phyloP scores from a whole-genome alignment of 2,329 filamentous ascomycete species.

The Berkeleyomyces rouxiae region DNA sequence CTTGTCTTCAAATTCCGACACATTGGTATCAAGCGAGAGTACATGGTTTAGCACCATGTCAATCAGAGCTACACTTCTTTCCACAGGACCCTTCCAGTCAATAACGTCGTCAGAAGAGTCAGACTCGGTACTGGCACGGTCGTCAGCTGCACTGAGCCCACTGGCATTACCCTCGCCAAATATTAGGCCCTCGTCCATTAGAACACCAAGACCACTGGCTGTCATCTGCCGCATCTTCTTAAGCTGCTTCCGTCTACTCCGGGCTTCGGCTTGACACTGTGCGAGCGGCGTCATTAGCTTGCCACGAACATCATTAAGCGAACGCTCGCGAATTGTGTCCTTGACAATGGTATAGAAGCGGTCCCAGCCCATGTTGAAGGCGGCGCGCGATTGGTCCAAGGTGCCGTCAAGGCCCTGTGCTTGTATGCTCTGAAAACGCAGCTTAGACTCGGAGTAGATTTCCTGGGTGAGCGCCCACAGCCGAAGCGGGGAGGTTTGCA shows the following conservation, averaged over 20 bases:
- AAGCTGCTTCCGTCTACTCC: constrained; percentile 54
- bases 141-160: constrained; percentile 26
- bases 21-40: constrained; percentile 42
- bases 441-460: constrained; percentile 46
- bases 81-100: constrained; percentile 55
- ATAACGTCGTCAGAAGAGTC: constrained; percentile 25
- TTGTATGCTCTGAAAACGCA: constrained; percentile 25
- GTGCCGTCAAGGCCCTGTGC: constrained; percentile 11
- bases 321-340: constrained; percentile 57
- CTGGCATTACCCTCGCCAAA: constrained; percentile 28
- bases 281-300: constrained; percentile 65
- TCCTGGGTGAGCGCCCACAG: constrained; percentile 57
- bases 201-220: constrained; percentile 68
- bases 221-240: constrained; percentile 62
- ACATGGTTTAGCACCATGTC: constrained; percentile 67
- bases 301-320: constrained; percentile 52
- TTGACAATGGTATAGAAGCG: constrained; percentile 69
- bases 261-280: constrained; percentile 55
- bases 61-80: constrained; percentile 69
- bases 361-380: constrained; percentile 32
- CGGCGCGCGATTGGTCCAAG: not conserved
- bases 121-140: constrained; percentile 18
- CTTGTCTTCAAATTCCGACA: constrained; percentile 47
- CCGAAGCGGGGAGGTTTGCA: constrained; percentile 68
- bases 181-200: constrained; percentile 72